Base-by-base conservation (phyloP, 164 flowering plant species). In the Macadamia integrifolia region DNA sequence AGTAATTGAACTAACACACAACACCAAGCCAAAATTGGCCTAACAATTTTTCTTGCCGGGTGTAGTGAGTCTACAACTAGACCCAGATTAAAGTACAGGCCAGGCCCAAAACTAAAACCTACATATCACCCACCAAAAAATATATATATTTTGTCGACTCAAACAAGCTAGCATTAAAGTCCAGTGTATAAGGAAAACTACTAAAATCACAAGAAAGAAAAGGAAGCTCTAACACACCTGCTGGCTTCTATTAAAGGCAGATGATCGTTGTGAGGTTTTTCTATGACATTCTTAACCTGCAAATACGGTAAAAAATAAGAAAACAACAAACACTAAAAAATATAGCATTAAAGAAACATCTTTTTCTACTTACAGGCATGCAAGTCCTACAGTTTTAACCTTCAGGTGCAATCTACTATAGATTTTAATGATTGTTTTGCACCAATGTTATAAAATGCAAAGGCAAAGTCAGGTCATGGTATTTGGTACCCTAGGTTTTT, bases 181-280 rank as follows among this genome's bases (percentile, higher is more conserved):
- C 29, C 40, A 40, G 14, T 55, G 23, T 15, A 66, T 43, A 9
- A 46, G 50, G 50, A 46, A 46, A 3, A 46, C 50, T 3, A 46
- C 50, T 46, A 46, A 11, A 46, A 14, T 10, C 9, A 14, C 3
- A 17, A 44, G 18, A 57, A 40, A 58, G 44, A 31, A 35, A 65
- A 42, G 23, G 46, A 49, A 66, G 23, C 61, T 53, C 31, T 29
- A 46, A 72, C 80, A 66, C 18, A 90, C 98, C 98, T 91, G 98
- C 98, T 94, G 61, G 98, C 98, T 85, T 94, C 98, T 75, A 94
- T 77, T 69, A 94, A 80, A 46, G 98, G 96, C 17, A 94, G 87
- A 79, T 94, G 96, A 76, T 94, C 98, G 74, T 94, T 94, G 75
- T 88, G 67, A 60, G 98, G 97, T 83, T 90, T 94, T 83, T 94